Percentiles rank a stretch among this genome's conserved stretches.
phyloP scores from a whole-genome alignment of 129 eudicot genomes.

The Heracleum sosnowskyi region DNA sequence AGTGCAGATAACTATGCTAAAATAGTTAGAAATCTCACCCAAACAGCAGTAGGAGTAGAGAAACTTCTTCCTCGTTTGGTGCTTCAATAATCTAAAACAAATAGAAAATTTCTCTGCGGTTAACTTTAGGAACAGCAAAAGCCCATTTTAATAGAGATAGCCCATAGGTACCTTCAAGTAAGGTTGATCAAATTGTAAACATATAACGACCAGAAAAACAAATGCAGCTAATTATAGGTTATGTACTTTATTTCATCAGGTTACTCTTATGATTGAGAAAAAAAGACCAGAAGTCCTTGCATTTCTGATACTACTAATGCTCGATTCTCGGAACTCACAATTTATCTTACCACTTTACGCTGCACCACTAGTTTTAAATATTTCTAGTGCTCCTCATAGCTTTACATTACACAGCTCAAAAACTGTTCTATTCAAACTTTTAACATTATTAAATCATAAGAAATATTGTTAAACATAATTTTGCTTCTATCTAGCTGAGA shows the following conservation, averaged over 20 bases:
- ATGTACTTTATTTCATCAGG: not conserved
- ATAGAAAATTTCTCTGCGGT: conserved; percentile 12
- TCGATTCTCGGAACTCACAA: not conserved
- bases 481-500: conserved; percentile 1
- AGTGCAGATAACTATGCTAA: not conserved
- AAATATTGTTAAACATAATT: not conserved
- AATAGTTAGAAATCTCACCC: conserved; percentile 39
- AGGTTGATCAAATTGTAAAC: not conserved
- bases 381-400: not conserved
- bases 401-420: not conserved
- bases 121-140: conserved; percentile 14
- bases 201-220: not conserved
- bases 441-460: not conserved
- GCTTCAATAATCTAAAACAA: conserved; percentile 71
- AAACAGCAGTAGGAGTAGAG: conserved; percentile 76
- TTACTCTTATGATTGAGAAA: not conserved
- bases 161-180: not conserved
- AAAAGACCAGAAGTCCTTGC: not conserved
- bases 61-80: conserved; percentile 88
- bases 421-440: not conserved
- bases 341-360: not conserved
- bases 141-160: not conserved
- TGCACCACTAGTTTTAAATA: not conserved
- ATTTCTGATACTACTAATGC: not conserved
- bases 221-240: not conserved